Evolutionary conservation across 352 stramenopile genomes (phyloP), one percentile per base, ranked within the genome.

Genomic region (Stephanocyclus meneghinianus): DNA sequence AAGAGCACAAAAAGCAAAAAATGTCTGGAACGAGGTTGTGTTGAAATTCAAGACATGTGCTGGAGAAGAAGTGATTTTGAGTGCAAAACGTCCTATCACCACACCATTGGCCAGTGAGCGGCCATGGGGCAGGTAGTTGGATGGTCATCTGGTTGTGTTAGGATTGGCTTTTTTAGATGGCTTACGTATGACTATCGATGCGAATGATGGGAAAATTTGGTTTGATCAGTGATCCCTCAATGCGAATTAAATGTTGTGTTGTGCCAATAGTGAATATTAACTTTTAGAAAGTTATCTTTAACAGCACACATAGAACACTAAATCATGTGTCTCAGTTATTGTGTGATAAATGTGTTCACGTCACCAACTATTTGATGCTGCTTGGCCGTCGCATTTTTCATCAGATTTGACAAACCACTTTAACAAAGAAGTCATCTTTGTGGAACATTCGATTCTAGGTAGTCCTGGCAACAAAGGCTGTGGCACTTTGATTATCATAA

Each of bases 111-210:
- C 44, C 13, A 74, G 53, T 57, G 75, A 82, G 62, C 26, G 32
- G 6, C 75, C 67, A 11, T 82, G 75, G 75, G 64, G 57, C 18
- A 82, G 63, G 45, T 59, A 48, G 32, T 59, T 82, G 3, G 57
- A 82, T 47, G 75, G 66, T 9, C 50, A 82, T 74, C 59, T 68
- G 26, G 74, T 82, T 21, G 69, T 82, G 11, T 44, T 78, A 16
- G 75, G 75, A 3, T 64, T 82, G 35, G 68, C 75, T 26, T 82
- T 82, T 69, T 69, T 82, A 16, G 69, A 82, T 32, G 61, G 55
- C 13, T 29, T 56, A 13, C 59, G 45, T 18, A 78, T 73, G 65
- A 71, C 60, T 15, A 51, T 82, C 26, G 69, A 82, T 70, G 71
- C 74, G 21, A 69, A 78, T 32, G 42, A 42, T 32, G 68, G 62